Percentiles rank a stretch among this genome's conserved stretches.
These are phyloP conservation scores for Penicillium argentinense DNA, from an alignment of 495 filamentous ascomycete genomes.

Conservation along the genomic window DNA sequence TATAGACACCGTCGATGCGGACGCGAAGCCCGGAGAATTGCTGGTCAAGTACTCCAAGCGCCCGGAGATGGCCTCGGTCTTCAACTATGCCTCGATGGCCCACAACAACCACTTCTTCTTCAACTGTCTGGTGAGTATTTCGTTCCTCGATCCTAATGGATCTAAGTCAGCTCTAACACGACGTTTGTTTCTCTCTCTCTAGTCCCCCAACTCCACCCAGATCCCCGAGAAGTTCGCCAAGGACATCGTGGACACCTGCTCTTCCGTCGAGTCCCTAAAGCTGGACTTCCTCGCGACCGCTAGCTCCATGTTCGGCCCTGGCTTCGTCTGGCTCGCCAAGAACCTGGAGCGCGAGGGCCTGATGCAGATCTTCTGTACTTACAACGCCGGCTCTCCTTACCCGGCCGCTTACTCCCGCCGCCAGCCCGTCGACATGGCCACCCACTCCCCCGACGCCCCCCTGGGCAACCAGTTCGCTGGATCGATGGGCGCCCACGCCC, in stretches of 20 bases:
- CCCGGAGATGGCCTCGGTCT: constrained; percentile 69
- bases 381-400: constrained; percentile 88
- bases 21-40: constrained; percentile 61
- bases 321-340: constrained; percentile 91
- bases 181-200: neutral
- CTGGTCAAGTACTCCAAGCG: constrained; percentile 76
- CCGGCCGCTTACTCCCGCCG: constrained; percentile 77
- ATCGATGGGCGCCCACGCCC: constrained; percentile 47
- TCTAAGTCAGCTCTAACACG: too few relatives aligned
- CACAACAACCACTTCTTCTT: constrained; percentile 99
- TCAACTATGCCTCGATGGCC: constrained; percentile 95
- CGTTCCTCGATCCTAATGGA: neutral
- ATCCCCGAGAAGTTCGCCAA: constrained; percentile 49
- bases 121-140: constrained; percentile 53
- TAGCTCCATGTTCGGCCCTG: constrained; percentile 90
- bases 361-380: constrained; percentile 81
- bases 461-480: constrained; percentile 48
- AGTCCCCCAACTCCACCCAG: constrained; percentile 49
- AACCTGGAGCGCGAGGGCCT: constrained; percentile 46
- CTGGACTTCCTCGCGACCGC: constrained; percentile 79
- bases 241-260: constrained; percentile 65
- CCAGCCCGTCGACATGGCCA: constrained; percentile 81
- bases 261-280: constrained; percentile 76
- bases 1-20: constrained; percentile 56
- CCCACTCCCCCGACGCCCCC: constrained; percentile 42